A percentile compares a stretch with the other conserved stretches of the same genome.
Conservation (phyloP, 2,329 filamentous ascomycete genomes). For the Fusarium sororula region DNA sequence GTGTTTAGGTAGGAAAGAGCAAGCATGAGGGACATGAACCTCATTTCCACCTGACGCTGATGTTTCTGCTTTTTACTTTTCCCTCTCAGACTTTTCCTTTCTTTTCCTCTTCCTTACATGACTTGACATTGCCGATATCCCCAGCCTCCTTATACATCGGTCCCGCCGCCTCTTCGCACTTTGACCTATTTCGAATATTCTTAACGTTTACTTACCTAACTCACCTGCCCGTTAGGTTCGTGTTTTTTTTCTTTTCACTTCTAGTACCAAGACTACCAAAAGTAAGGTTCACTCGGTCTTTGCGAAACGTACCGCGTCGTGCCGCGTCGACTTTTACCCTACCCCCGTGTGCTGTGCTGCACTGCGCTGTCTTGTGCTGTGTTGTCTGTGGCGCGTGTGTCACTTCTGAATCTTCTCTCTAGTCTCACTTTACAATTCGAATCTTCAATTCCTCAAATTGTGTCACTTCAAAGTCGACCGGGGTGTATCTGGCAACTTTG, state of each 20-base stretch:
- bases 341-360: neutral
- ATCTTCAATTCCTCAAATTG: neutral
- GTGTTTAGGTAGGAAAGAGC: conserved; percentile 13
- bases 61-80: conserved; percentile 27
- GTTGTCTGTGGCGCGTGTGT: conserved; percentile 1
- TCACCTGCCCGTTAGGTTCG: neutral
- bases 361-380: neutral
- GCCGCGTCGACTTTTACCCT: conserved; percentile 14
- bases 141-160: conserved; percentile 18
- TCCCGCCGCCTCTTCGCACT: conserved; percentile 27
- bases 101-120: conserved; percentile 1
- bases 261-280: neutral
- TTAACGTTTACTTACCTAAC: neutral
- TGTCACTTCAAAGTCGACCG: neutral
- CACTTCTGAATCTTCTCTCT: neutral
- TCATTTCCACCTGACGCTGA: conserved; percentile 34
- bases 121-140: neutral
- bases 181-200: conserved; percentile 9
- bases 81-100: neutral
- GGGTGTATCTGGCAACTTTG: neutral
- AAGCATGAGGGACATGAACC: neutral
- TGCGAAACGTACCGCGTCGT: conserved; percentile 24
- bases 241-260: neutral
- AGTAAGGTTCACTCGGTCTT: conserved; percentile 1
- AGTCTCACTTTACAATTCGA: conserved; percentile 2